Percentiles rank a stretch among this genome's conserved stretches.
Evolutionary conservation across 2,329 filamentous ascomycete genomes (phyloP).

Genomic region (Niveomyces coronatus): DNA sequence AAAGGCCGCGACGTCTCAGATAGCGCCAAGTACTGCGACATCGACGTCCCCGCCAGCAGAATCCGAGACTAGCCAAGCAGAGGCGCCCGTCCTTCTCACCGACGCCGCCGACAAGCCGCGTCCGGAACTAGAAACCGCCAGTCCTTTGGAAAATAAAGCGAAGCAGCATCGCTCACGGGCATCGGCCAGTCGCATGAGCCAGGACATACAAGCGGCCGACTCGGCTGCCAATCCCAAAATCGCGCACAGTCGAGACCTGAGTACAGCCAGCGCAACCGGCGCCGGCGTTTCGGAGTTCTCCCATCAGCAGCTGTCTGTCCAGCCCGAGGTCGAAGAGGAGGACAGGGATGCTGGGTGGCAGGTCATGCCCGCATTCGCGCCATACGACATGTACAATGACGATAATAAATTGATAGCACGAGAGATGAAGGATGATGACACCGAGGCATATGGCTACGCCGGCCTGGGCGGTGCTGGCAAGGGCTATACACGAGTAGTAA

Average conservation of each 20-base stretch:
- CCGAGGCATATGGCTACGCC: conserved; percentile 56
- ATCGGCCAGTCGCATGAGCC: conserved; percentile 5
- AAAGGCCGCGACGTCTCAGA: not conserved
- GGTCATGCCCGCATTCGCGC: conserved; percentile 85
- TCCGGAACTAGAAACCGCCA: conserved; percentile 1
- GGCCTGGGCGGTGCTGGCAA: conserved; percentile 83
- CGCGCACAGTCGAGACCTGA: conserved; percentile 27
- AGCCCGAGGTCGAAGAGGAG: conserved; percentile 43
- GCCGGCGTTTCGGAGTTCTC: conserved; percentile 69
- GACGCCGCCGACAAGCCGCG: conserved; percentile 7
- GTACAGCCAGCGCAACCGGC: conserved; percentile 25
- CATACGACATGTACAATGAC: conserved; percentile 93
- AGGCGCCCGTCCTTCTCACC: conserved; percentile 1
- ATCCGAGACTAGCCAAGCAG: not conserved
- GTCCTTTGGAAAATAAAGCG: not conserved
- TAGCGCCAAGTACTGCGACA: not conserved
- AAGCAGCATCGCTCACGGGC: conserved; percentile 2
- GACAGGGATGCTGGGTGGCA: conserved; percentile 71
- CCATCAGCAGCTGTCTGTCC: conserved; percentile 64
- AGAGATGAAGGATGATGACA: conserved; percentile 66
- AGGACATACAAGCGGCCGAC: conserved; percentile 1
- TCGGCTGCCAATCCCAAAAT: conserved; percentile 7
- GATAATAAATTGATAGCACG: conserved; percentile 78
- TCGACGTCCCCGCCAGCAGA: not conserved
- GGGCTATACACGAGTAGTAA: conserved; percentile 88